Conservation (phyloP, 805 yeast genomes). For the Ogataea saltuana region DNA sequence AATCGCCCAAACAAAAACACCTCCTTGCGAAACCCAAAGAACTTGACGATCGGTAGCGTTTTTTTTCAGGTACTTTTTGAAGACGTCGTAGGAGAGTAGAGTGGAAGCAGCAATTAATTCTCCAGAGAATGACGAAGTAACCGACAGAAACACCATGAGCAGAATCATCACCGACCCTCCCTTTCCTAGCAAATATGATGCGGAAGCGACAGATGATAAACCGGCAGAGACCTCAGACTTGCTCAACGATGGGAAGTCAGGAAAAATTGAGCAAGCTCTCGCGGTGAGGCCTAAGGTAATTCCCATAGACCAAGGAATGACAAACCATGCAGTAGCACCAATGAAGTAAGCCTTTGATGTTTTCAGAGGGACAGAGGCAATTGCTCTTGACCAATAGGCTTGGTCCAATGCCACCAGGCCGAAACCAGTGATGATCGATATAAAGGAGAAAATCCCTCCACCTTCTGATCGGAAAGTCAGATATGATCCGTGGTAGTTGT, state of each 20-base stretch:
- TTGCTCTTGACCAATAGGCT: constrained; percentile 35
- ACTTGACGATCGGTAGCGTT: constrained; percentile 45
- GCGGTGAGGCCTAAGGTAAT: constrained; percentile 22
- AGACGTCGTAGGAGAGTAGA: constrained; percentile 47
- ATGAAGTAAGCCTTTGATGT: constrained; percentile 38
- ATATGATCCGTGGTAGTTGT: constrained; percentile 33
- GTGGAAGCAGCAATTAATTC: constrained; percentile 51
- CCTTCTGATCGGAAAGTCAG: constrained; percentile 16
- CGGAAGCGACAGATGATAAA: constrained; percentile 5
- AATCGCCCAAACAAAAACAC: constrained; percentile 44
- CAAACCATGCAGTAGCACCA: constrained; percentile 42
- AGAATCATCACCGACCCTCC: constrained; percentile 48
- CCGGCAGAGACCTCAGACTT: constrained; percentile 7
- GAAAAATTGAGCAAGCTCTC: constrained; percentile 8
- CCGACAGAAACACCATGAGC: constrained; percentile 48
- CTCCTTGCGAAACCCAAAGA: constrained; percentile 42
- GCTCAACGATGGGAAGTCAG: constrained; percentile 9
- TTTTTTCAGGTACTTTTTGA: constrained; percentile 47
- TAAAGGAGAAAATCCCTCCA: constrained; percentile 11
- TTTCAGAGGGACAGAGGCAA: constrained; percentile 39
- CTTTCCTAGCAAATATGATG: constrained; percentile 39
- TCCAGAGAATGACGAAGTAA: constrained; percentile 51
- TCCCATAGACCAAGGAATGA: constrained; percentile 40
- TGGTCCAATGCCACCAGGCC: constrained; percentile 24
- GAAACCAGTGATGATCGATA: constrained; percentile 37